Evolutionary conservation across 441 rosid species (phyloP), one percentile per base, ranked within the genome.

Genomic region (Jatropha multifida): DNA sequence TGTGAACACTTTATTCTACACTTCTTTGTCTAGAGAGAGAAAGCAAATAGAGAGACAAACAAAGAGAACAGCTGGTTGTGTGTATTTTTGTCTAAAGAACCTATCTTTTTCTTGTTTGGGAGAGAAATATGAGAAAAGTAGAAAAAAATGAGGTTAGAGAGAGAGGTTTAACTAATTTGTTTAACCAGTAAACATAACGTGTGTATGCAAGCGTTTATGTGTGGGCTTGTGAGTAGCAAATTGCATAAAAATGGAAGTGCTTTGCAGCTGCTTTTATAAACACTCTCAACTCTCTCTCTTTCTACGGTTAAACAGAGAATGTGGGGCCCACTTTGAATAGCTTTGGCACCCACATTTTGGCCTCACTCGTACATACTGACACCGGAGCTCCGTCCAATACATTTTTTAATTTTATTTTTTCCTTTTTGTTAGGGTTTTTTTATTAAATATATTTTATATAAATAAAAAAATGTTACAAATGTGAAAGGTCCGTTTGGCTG

Each of bases 191-290:
- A 67, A 23, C 23, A 78, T 69, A 74, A 61, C 1, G 6, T 63
- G 48, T 60, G 40, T 2, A 15, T 51, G 32, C 32, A 32, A 32
- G 56, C 14, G 15, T 51, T 13, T 4, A 15, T 51, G 7, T 14
- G 9, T 5, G 56, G 42, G 48, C 23, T 60, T 59, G 32, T 23
- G 37, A 32, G 17, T 65, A 66, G 69, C 49, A 66, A 15, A 68
- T 46, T 27, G 71, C 67, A 27, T 37, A 7, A 71, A 75, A 83
- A 72, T 58, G 79, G 27, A 75, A 72, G 77, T 77, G 88, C 81
- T 81, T 77, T 75, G 83, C 68, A 80, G 89, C 85, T 81, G 88
- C 82, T 85, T 87, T 79, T 86, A 44, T 44, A 88, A 77, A 84
- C 85, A 82, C 84, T 71, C 23, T 32, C 32, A 2, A 32, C 32